Conservation (phyloP, 1,139 yeast species). For the Magnusiomyces magnusii region DNA sequence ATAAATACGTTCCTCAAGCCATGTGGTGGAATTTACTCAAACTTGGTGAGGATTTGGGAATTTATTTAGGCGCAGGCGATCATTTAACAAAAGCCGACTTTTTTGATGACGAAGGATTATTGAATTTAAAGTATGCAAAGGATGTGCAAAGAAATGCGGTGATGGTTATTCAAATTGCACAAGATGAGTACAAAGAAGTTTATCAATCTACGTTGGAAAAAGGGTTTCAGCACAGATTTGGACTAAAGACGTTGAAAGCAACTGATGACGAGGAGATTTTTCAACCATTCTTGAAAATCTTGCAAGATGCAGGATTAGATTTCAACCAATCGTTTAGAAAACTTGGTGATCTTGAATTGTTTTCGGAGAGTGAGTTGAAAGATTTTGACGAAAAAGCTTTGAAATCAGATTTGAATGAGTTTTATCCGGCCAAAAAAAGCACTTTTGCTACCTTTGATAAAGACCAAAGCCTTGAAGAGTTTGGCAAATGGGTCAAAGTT, state of each 20-base stretch:
- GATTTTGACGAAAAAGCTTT: not conserved
- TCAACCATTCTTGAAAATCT: conserved; percentile 54
- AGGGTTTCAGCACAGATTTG: conserved; percentile 61
- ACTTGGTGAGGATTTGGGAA: conserved; percentile 77
- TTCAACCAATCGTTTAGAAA: conserved; percentile 69
- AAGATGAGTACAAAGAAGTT: conserved; percentile 55
- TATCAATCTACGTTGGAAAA: conserved; percentile 55
- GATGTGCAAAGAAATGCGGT: conserved; percentile 54
- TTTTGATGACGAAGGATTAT: conserved; percentile 27
- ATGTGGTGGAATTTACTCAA: conserved; percentile 93
- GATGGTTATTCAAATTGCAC: conserved; percentile 53
- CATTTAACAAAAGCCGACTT: conserved; percentile 39
- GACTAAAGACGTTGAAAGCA: conserved; percentile 42
- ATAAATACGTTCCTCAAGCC: conserved; percentile 72
- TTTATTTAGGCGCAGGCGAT: conserved; percentile 57
- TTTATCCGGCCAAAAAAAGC: conserved; percentile 5
- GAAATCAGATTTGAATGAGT: not conserved
- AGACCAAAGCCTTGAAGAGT: not conserved
- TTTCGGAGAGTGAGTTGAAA: conserved; percentile 13
- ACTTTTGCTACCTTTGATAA: conserved; percentile 19
- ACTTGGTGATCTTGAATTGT: conserved; percentile 42
- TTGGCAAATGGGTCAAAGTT: conserved; percentile 33
- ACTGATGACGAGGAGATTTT: conserved; percentile 44
- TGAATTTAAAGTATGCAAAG: conserved; percentile 43
- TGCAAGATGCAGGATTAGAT: conserved; percentile 59